Evolutionary conservation across 805 yeast species (phyloP), one percentile per base, ranked within the genome.

Genomic region (Saccharomyces paradoxus): DNA sequence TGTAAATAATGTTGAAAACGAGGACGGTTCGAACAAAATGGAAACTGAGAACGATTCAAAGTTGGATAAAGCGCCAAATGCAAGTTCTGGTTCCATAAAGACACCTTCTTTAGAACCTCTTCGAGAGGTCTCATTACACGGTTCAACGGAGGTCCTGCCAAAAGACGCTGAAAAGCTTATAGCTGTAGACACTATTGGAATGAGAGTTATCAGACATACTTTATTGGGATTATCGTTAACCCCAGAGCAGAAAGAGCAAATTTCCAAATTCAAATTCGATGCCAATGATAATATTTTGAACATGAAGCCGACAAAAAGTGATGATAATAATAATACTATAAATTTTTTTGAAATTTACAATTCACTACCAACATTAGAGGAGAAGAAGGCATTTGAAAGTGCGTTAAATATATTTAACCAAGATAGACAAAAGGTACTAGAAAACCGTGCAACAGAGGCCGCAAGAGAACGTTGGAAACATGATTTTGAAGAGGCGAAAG

Each of bases 391-490:
- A 49, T 92, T 91, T 67, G 87, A 89, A 62, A 74, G 73, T 21
- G 79, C 83, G 0, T 70, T 94, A 50, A 91, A 89, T 58, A 69
- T 76, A 1, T 81, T 86, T 60, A 91, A 94, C 60, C 81, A 80
- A 54, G 81, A 81, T 27, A 81, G 99, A 66, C 97, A 94, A 68
- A 74, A 80, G 49, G 79, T 79, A 30, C 67, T 94, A 31, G 99
- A 94, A 70, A 60, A 63, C 21, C 79, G 86, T 55, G 92, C 96
- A 2, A 75, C 87, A 1, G 91, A 87, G 58, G 91, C 92, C 1
- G 96, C 98, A 0, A 82, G 81, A 58, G 89, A 85, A 63, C 86
- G 87, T 68, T 92, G 99, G 99, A 84, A 82, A 66, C 84, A 83
- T 60, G 91, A 84, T 58, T 86, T 81, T 61, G 95, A 89, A 62